These are phyloP conservation scores for Leccinum olivaceopallidum DNA, from an alignment of 768 basidiomycete genomes.

Conservation along the genomic window DNA sequence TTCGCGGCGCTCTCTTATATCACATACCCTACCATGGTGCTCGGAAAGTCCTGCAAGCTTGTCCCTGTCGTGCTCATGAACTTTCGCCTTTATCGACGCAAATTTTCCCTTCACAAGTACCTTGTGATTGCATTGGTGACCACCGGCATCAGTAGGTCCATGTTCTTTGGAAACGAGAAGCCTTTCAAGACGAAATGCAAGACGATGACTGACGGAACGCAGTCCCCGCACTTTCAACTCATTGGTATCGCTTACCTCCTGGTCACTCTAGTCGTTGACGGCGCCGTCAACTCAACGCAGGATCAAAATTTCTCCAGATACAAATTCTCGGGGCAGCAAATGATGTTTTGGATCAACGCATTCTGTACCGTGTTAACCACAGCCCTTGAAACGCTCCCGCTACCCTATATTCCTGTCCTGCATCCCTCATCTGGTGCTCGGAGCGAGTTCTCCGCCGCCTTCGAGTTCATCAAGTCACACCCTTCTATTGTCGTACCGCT, in stretches of 20 bases:
- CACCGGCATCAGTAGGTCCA: slow-evolving; percentile 88
- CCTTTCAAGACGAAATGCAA: slow-evolving; percentile 39
- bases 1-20: slow-evolving; percentile 95
- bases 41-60: slow-evolving; percentile 98
- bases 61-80: slow-evolving; percentile 99
- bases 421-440: slow-evolving; percentile 62
- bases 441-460: slow-evolving; percentile 65
- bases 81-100: slow-evolving; percentile 88
- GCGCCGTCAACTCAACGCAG: slow-evolving; percentile 93
- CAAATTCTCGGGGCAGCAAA: slow-evolving; percentile 85
- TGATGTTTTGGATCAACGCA: slow-evolving; percentile 98
- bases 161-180: slow-evolving; percentile 75
- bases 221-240: slow-evolving; percentile 54
- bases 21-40: slow-evolving; percentile 98
- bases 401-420: slow-evolving; percentile 81
- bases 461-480: slow-evolving; percentile 76
- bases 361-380: slow-evolving; percentile 78
- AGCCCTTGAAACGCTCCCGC: slow-evolving; percentile 67
- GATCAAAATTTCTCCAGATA: slow-evolving; percentile 90
- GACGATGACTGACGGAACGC: slow-evolving; percentile 27
- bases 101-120: slow-evolving; percentile 94
- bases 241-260: slow-evolving; percentile 77
- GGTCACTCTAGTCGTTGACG: slow-evolving; percentile 89
- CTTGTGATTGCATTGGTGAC: slow-evolving; percentile 92
- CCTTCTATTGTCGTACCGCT: slow-evolving; percentile 75